Conservation (phyloP, 2,329 filamentous ascomycete genomes). For the Cryphonectria japonica region DNA sequence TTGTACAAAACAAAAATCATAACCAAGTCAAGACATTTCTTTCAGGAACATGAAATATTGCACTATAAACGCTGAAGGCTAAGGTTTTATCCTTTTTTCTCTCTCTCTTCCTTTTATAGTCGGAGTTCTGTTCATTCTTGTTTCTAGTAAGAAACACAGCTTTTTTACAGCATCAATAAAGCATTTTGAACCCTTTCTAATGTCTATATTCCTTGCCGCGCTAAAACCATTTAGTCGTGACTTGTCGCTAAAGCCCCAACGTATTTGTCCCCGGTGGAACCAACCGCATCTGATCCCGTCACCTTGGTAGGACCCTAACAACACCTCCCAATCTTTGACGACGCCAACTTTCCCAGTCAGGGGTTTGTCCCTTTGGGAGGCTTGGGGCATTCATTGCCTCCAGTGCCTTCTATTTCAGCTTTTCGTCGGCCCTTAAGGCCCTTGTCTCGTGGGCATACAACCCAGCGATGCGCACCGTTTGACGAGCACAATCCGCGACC, state of each 20-base stretch:
- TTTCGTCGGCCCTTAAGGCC: background rate
- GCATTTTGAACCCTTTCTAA: background rate
- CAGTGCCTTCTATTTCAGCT: background rate
- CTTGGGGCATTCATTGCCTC: background rate
- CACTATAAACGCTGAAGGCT: background rate
- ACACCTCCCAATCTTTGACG: background rate
- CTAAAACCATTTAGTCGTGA: background rate
- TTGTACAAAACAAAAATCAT: background rate
- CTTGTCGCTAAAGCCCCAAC: background rate
- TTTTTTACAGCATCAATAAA: background rate
- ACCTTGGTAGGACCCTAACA: background rate
- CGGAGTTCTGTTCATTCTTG: background rate
- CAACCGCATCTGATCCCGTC: background rate
- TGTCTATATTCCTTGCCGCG: background rate
- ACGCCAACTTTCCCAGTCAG: background rate
- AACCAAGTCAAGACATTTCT: background rate
- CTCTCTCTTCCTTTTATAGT: background rate
- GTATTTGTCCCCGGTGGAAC: background rate
- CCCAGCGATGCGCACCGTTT: background rate
- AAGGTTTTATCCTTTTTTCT: background rate
- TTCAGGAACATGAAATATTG: background rate
- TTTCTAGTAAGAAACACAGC: background rate
- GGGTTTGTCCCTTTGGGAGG: conserved; percentile 16
- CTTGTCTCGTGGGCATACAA: background rate
- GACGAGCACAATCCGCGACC: background rate